phyloP scores from a whole-genome alignment of 1,139 yeast genomes.

The Hemisphaericaspora subhashii region DNA sequence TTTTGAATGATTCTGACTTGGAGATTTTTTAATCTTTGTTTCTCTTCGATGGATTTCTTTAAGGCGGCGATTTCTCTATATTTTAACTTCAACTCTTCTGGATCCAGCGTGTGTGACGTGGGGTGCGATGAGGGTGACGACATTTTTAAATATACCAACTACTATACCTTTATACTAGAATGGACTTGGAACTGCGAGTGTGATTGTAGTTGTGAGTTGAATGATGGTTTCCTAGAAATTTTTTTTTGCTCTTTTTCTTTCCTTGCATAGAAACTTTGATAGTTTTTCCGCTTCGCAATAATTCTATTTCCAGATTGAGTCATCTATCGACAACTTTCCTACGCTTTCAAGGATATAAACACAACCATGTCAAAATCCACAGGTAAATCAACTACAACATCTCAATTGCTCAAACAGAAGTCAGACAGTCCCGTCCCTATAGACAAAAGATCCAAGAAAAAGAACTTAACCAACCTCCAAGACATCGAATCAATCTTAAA shows the following conservation, averaged over 20 bases:
- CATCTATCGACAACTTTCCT: not conserved
- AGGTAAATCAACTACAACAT: conserved; percentile 32
- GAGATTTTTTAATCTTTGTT: conserved; percentile 9
- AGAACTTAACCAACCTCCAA: conserved; percentile 50
- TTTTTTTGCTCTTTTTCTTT: too few species aligned
- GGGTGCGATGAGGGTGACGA: too few species aligned
- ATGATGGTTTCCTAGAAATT: too few species aligned
- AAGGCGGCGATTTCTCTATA: conserved; percentile 36
- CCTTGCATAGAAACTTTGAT: too few species aligned
- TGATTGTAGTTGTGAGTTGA: too few species aligned
- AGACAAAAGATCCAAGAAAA: conserved; percentile 31
- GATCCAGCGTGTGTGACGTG: conserved; percentile 15
- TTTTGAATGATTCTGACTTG: conserved; percentile 2
- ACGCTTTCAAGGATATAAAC: too few species aligned
- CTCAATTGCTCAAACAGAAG: conserved; percentile 35
- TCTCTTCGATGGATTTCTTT: conserved; percentile 29
- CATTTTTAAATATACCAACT: too few species aligned
- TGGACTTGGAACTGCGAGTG: too few species aligned
- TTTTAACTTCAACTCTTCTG: conserved; percentile 25
- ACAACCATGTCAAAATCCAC: conserved; percentile 14
- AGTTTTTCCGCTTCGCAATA: too few species aligned
- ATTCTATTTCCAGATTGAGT: not conserved
- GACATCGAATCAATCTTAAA: conserved; percentile 52
- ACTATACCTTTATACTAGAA: too few species aligned
- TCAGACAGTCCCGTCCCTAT: conserved; percentile 20